phyloP scores from a whole-genome alignment of 305 asterid species.

The Fraxinus dipetala region DNA sequence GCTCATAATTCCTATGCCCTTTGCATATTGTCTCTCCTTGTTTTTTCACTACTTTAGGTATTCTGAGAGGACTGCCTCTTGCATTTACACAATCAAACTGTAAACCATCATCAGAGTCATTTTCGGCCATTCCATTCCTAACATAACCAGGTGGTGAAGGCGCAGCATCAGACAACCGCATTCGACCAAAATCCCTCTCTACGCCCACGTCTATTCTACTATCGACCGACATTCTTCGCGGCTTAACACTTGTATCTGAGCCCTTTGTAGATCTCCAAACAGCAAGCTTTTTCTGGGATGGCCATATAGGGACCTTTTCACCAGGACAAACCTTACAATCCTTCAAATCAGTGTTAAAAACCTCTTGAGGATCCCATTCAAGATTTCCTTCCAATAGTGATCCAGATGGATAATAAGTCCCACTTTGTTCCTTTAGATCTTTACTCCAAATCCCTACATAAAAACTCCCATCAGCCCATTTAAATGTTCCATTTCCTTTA shows the following conservation, averaged over 20 bases:
- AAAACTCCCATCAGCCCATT: slow-evolving; percentile 64
- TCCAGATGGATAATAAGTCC: slow-evolving; percentile 53
- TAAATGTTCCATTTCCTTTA: slow-evolving; percentile 57
- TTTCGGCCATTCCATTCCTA: slow-evolving; percentile 20
- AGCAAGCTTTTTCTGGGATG: slow-evolving; percentile 81
- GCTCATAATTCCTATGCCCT: slow-evolving; percentile 79
- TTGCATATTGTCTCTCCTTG: slow-evolving; percentile 86
- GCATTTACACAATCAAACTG: slow-evolving; percentile 20
- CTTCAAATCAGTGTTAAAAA: slow-evolving; percentile 43
- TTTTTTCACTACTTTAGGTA: slow-evolving; percentile 68
- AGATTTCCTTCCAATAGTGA: slow-evolving; percentile 37
- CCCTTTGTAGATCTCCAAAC: slow-evolving; percentile 59
- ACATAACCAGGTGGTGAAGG: slow-evolving; percentile 35
- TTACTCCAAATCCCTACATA: slow-evolving; percentile 65
- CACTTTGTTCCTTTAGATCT: slow-evolving; percentile 53
- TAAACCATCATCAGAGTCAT: slow-evolving; percentile 9
- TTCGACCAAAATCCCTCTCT: slow-evolving; percentile 55
- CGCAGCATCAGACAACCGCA: slow-evolving; percentile 51
- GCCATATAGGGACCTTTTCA: slow-evolving; percentile 73
- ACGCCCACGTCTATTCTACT: slow-evolving; percentile 57
- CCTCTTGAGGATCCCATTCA: slow-evolving; percentile 69
- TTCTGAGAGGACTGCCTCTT: slow-evolving; percentile 52
- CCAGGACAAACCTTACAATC: slow-evolving; percentile 48
- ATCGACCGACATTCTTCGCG: slow-evolving; percentile 74
- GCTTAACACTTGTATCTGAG: slow-evolving; percentile 38